Evolutionary conservation across 306 rosid species (phyloP).

Genomic region (Gynostemma pentaphyllum): DNA sequence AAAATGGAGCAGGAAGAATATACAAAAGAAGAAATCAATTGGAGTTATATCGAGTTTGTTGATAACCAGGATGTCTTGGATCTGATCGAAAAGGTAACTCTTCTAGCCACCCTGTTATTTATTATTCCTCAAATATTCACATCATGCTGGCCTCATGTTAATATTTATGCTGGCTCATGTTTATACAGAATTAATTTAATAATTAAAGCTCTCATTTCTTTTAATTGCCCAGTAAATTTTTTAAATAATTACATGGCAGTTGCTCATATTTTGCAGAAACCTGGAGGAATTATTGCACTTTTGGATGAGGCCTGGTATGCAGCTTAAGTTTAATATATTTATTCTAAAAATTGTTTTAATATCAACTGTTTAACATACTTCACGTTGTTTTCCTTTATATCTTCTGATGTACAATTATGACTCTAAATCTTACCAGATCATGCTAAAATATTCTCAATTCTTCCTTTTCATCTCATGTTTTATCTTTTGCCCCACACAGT

Average conservation of each 20-base stretch:
- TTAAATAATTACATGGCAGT: conserved; percentile 14
- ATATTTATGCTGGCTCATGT: not conserved
- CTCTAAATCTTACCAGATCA: not conserved
- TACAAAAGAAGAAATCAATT: conserved; percentile 86
- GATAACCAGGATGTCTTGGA: conserved; percentile 99
- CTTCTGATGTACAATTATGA: not conserved
- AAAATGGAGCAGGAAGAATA: conserved; percentile 99
- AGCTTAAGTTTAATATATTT: conserved; percentile 15
- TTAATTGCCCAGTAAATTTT: conserved; percentile 12
- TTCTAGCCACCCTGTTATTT: conserved; percentile 15
- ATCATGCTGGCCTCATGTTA: not conserved
- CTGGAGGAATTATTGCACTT: conserved; percentile 95
- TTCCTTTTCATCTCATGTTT: conserved; percentile 26
- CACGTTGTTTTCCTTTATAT: not conserved
- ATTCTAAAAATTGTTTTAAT: not conserved
- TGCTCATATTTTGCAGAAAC: conserved; percentile 58
- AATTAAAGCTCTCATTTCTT: not conserved
- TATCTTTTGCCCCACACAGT: conserved; percentile 41
- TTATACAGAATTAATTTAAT: not conserved
- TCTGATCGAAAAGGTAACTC: conserved; percentile 83
- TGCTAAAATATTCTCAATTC: conserved; percentile 15
- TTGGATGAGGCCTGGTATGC: conserved; percentile 99
- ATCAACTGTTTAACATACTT: not conserved
- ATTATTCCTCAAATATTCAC: not conserved
- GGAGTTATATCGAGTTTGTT: conserved; percentile 99